Conservation (phyloP, 768 basidiomycete species). For the Arthromyces matolae region DNA sequence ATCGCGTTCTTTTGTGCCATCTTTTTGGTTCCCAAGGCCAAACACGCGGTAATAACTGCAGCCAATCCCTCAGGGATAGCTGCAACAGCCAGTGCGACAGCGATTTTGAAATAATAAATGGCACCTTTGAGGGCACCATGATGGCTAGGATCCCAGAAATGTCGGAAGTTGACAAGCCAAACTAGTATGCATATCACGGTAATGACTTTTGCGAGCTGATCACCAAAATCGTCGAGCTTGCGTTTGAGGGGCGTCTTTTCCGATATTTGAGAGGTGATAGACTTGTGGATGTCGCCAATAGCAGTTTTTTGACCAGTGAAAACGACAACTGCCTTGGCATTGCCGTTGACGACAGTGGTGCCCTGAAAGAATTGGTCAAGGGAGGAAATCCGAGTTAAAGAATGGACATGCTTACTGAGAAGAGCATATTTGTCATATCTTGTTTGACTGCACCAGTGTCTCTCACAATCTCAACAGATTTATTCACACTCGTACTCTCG, state of each 20-base stretch:
- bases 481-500: slow-evolving; percentile 87
- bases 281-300: slow-evolving; percentile 96
- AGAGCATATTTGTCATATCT: slow-evolving; percentile 96
- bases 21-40: slow-evolving; percentile 96
- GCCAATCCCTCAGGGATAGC: slow-evolving; percentile 99
- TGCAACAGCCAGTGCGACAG: slow-evolving; percentile 96
- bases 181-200: slow-evolving; percentile 95
- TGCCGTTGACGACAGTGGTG: slow-evolving; percentile 94
- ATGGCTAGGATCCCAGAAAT: slow-evolving; percentile 95
- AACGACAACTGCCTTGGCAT: slow-evolving; percentile 80
- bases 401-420: slow-evolving; percentile 56
- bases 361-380: slow-evolving; percentile 48
- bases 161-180: slow-evolving; percentile 95
- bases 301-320: slow-evolving; percentile 86
- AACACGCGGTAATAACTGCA: slow-evolving; percentile 94
- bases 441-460: slow-evolving; percentile 90
- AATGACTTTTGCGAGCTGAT: slow-evolving; percentile 97
- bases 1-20: slow-evolving; percentile 99
- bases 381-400: not conserved
- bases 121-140: slow-evolving; percentile 89
- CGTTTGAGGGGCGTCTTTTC: slow-evolving; percentile 98
- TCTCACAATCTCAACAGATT: slow-evolving; percentile 61
- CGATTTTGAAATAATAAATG: slow-evolving; percentile 99
- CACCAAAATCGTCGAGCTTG: slow-evolving; percentile 97
- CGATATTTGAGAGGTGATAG: slow-evolving; percentile 86